Evolutionary conservation across 257 asterid genomes (phyloP), one percentile per base, ranked within the genome.

Genomic region (Solanum commersonii): DNA sequence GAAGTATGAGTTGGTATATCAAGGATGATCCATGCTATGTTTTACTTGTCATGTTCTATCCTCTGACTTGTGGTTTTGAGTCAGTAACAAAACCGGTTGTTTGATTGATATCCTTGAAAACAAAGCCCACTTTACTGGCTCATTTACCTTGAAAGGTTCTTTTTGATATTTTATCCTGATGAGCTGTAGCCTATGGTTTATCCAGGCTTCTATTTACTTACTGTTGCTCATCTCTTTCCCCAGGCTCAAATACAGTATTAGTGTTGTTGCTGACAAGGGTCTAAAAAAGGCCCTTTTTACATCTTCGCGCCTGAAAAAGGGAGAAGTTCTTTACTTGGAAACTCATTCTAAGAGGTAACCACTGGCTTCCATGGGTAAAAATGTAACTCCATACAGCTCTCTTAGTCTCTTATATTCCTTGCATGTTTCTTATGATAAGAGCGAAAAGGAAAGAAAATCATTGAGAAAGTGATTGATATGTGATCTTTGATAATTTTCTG

Each of bases 241-340:
- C 86, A 97, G 99, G 99, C 97, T 95, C 86, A 97, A 97, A 89
- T 97, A 97, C 93, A 94, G 98, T 90, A 93, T 96, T 42, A 96
- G 96, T 90, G 98, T 94, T 84, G 98, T 97, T 90, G 99, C 99
- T 44, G 99, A 97, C 93, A 97, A 95, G 88, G 99, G 99, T 79
- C 91, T 94, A 25, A 94, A 94, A 90, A 95, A 89, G 90, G 91
- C 98, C 25, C 94, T 92, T 72, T 97, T 94, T 84, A 96, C 99
- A 78, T 95, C 98, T 37, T 95, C 99, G 44, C 99, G 99, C 90
- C 89, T 97, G 92, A 96, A 96, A 93, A 94, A 92, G 92, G 99
- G 99, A 29, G 99, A 97, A 91, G 99, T 96, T 88, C 93, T 97
- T 34, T 96, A 94, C 85, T 93, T 96, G 44, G 99, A 97, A 92